phyloP scores from a whole-genome alignment of 2,329 filamentous ascomycete species.

The Hymenoscyphus scutula region DNA sequence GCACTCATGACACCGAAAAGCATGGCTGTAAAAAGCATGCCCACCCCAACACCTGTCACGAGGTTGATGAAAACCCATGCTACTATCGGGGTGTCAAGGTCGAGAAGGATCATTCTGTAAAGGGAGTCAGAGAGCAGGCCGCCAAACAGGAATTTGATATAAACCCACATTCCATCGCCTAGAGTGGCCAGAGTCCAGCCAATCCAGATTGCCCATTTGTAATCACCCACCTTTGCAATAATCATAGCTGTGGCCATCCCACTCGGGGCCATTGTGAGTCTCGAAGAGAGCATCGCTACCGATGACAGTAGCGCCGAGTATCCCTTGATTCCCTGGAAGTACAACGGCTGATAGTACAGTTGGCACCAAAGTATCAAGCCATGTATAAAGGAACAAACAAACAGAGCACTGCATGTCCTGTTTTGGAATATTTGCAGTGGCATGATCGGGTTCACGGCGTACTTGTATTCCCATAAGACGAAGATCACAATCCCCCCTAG shows the following conservation, averaged over 20 bases:
- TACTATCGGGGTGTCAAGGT: slow-evolving; percentile 44
- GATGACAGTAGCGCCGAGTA: too few species aligned
- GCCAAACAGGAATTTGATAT: too few species aligned
- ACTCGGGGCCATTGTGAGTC: too few species aligned
- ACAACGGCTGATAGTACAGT: slow-evolving; percentile 51
- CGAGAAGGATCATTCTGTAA: background rate
- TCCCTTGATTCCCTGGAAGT: slow-evolving; percentile 48
- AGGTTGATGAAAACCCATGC: slow-evolving; percentile 61
- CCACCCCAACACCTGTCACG: slow-evolving; percentile 58
- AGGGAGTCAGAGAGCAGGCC: too few species aligned
- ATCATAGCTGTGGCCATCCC: too few species aligned
- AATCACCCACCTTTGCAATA: too few species aligned
- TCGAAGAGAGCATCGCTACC: too few species aligned
- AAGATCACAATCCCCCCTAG: background rate
- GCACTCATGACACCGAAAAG: slow-evolving; percentile 61
- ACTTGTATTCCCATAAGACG: background rate
- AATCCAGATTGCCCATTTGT: too few species aligned
- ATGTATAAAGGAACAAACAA: background rate
- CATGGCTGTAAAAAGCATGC: slow-evolving; percentile 61
- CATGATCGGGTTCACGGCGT: background rate
- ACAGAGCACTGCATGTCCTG: slow-evolving; percentile 4
- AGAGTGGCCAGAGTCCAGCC: too few species aligned
- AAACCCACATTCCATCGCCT: too few species aligned
- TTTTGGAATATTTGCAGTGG: background rate
- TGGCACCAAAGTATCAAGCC: slow-evolving; percentile 30